Evolutionary conservation across 1,284 basidiomycete species (phyloP).

Genomic region (Trametes hirsuta): DNA sequence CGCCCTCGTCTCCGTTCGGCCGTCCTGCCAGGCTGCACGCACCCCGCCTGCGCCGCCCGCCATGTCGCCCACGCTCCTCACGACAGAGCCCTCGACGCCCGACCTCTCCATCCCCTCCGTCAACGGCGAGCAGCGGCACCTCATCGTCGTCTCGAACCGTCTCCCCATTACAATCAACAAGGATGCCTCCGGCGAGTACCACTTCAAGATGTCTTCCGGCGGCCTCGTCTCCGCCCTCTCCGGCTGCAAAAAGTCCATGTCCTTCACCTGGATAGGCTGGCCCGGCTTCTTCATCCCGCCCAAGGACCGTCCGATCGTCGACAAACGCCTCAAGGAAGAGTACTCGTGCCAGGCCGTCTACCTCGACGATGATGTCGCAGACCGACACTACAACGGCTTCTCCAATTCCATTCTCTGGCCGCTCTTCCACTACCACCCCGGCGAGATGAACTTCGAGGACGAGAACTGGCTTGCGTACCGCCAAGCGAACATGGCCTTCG

Average conservation of each 20-base stretch:
- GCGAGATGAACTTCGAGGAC: slow-evolving; percentile 99
- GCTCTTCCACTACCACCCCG: slow-evolving; percentile 98
- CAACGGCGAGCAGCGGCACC: slow-evolving; percentile 56
- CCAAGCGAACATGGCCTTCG: slow-evolving; percentile 95
- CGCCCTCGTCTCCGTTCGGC: not conserved
- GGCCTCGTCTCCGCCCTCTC: slow-evolving; percentile 93
- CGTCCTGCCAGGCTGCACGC: slow-evolving; percentile 32
- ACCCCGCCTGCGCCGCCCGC: slow-evolving; percentile 31
- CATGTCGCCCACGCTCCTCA: slow-evolving; percentile 25
- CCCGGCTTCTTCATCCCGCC: slow-evolving; percentile 88
- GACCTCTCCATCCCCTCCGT: slow-evolving; percentile 36
- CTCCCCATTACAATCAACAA: slow-evolving; percentile 92
- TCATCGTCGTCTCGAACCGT: slow-evolving; percentile 96
- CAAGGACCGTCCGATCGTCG: slow-evolving; percentile 84
- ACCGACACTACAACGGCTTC: slow-evolving; percentile 98
- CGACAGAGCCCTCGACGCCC: slow-evolving; percentile 27
- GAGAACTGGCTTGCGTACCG: slow-evolving; percentile 98
- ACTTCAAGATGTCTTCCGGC: slow-evolving; percentile 97
- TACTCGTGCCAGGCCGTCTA: slow-evolving; percentile 98
- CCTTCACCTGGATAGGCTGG: slow-evolving; percentile 97
- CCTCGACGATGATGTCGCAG: slow-evolving; percentile 95
- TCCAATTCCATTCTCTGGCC: slow-evolving; percentile 99
- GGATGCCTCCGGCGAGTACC: slow-evolving; percentile 86
- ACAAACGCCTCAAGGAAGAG: slow-evolving; percentile 89
- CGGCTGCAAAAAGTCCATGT: slow-evolving; percentile 95